phyloP scores from a whole-genome alignment of 441 rosid genomes.

The Adansonia grandidieri region DNA sequence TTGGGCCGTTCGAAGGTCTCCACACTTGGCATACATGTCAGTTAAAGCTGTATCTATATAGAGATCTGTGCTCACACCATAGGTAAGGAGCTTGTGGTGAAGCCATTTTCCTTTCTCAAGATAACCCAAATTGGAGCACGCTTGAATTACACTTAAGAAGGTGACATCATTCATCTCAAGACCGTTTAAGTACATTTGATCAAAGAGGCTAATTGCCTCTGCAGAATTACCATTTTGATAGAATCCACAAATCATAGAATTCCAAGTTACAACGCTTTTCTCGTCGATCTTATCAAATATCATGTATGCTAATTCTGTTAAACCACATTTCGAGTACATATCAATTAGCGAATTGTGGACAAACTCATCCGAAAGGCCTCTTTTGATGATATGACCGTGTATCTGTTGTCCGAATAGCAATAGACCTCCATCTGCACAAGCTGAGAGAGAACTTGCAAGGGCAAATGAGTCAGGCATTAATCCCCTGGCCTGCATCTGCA shows the following conservation, averaged over 20 bases:
- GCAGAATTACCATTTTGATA: constrained; percentile 67
- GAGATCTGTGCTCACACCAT: constrained; percentile 51
- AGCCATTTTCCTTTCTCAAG: constrained; percentile 82
- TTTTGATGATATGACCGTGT: constrained; percentile 60
- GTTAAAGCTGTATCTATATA: constrained; percentile 68
- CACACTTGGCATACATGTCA: constrained; percentile 91
- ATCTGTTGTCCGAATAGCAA: constrained; percentile 64
- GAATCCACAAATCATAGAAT: constrained; percentile 75
- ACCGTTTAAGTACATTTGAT: constrained; percentile 52
- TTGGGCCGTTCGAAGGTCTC: constrained; percentile 71
- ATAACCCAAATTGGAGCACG: constrained; percentile 67
- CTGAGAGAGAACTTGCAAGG: constrained; percentile 69
- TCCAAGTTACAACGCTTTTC: constrained; percentile 70
- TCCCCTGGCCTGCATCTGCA: constrained; percentile 55
- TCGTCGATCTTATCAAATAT: constrained; percentile 49
- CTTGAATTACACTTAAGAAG: constrained; percentile 70
- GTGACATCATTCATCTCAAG: constrained; percentile 64
- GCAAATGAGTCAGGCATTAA: constrained; percentile 67
- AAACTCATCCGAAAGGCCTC: constrained; percentile 52
- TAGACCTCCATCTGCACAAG: constrained; percentile 57
- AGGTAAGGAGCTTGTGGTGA: constrained; percentile 71
- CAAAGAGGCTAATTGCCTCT: constrained; percentile 65
- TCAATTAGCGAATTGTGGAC: constrained; percentile 65
- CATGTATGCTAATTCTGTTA: constrained; percentile 51
- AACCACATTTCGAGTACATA: constrained; percentile 77